These are phyloP conservation scores for Quercus dentata DNA, from an alignment of 306 rosid genomes.

Conservation along the genomic window DNA sequence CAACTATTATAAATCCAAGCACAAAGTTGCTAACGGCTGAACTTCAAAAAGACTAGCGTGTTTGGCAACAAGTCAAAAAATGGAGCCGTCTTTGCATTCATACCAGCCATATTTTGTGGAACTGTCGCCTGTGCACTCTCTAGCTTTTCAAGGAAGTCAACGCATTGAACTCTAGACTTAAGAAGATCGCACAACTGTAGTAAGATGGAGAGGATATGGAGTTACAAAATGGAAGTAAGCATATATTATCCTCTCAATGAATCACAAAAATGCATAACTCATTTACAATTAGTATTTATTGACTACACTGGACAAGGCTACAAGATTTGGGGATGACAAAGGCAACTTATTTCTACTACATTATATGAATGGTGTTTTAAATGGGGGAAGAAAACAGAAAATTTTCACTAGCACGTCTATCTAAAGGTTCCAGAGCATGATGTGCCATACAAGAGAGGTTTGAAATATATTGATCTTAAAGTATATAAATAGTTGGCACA, in stretches of 20 bases:
- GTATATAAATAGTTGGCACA: not conserved
- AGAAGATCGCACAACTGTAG: constrained; percentile 84
- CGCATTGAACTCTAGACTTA: constrained; percentile 77
- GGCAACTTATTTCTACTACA: constrained; percentile 1
- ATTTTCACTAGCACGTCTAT: too few species aligned
- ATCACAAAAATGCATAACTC: constrained; percentile 7
- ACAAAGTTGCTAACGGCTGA: not conserved
- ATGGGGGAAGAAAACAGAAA: too few species aligned
- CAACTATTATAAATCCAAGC: not conserved
- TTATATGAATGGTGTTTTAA: not conserved
- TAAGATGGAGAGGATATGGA: not conserved
- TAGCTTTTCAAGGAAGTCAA: constrained; percentile 78
- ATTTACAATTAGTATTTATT: not conserved
- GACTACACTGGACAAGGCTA: not conserved
- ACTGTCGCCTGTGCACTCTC: constrained; percentile 67
- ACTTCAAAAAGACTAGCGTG: not conserved
- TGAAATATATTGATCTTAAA: not conserved
- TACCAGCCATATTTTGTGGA: constrained; percentile 54
- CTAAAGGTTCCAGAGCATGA: not conserved
- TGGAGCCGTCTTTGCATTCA: constrained; percentile 14
- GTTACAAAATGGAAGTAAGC: constrained; percentile 8
- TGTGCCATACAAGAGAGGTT: not conserved
- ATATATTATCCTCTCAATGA: not conserved
- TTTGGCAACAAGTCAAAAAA: constrained; percentile 2
- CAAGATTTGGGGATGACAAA: not conserved